phyloP scores from a whole-genome alignment of 306 rosid genomes.

The Cucurbita argyrosperma region DNA sequence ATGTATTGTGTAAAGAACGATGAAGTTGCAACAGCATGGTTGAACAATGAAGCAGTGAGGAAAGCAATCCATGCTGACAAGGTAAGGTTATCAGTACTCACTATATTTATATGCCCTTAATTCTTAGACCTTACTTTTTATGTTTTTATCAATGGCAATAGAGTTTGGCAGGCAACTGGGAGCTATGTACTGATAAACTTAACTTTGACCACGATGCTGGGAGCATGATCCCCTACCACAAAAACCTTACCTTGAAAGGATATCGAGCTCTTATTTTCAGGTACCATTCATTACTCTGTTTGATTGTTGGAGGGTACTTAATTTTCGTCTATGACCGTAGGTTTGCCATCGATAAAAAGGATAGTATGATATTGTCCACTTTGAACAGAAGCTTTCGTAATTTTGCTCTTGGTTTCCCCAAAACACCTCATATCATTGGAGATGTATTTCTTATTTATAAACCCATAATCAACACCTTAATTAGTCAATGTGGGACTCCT shows the following conservation, averaged over 20 bases:
- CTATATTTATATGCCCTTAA: not conserved
- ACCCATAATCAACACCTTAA: too few species aligned
- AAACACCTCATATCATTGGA: too few species aligned
- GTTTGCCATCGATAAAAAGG: not conserved
- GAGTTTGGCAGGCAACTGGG: slow-evolving; percentile 47
- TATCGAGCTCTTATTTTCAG: slow-evolving; percentile 82
- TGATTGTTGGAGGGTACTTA: not conserved
- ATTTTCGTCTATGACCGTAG: not conserved
- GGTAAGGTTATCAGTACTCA: slow-evolving; percentile 19
- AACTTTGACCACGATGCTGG: slow-evolving; percentile 44
- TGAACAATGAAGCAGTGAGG: slow-evolving; percentile 60
- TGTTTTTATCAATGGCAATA: slow-evolving; percentile 8
- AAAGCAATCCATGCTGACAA: slow-evolving; percentile 53
- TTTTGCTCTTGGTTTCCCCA: too few species aligned
- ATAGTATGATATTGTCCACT: too few species aligned
- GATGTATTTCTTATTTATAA: too few species aligned
- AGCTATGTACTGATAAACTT: slow-evolving; percentile 39
- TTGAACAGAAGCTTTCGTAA: too few species aligned
- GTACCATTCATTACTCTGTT: slow-evolving; percentile 9
- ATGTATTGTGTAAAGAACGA: slow-evolving; percentile 32
- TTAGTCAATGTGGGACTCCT: too few species aligned
- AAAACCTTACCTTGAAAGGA: slow-evolving; percentile 64
- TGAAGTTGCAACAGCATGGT: slow-evolving; percentile 56
- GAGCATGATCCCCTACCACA: slow-evolving; percentile 81
- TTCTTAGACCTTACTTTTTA: not conserved